phyloP scores from a whole-genome alignment of 176 grass and related monocot species.

The Ampelocalamus luodianensis region DNA sequence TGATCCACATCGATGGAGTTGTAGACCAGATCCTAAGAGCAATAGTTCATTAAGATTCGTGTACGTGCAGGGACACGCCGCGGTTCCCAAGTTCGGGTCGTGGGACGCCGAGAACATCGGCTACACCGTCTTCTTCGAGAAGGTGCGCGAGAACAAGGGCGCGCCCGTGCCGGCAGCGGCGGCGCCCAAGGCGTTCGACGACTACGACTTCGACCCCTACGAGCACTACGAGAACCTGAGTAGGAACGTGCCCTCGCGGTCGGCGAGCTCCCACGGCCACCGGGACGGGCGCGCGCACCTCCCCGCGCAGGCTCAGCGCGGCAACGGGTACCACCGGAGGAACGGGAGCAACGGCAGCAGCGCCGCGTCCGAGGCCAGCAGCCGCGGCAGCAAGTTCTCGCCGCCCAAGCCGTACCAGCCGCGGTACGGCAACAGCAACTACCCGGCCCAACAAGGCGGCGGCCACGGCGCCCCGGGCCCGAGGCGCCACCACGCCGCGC shows the following conservation, averaged over 20 bases:
- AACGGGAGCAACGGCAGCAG: slow-evolving; percentile 50
- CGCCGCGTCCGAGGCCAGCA: slow-evolving; percentile 45
- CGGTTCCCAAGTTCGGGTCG: slow-evolving; percentile 69
- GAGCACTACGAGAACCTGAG: slow-evolving; percentile 53
- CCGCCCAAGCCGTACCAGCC: slow-evolving; percentile 59
- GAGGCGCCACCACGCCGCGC: slow-evolving; percentile 11
- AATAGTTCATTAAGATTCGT: background rate
- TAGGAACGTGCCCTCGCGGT: slow-evolving; percentile 27
- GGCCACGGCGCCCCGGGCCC: background rate
- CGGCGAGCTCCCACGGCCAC: slow-evolving; percentile 28
- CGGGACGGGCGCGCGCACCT: background rate
- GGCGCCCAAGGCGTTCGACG: background rate
- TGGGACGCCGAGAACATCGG: slow-evolving; percentile 84
- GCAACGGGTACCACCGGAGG: slow-evolving; percentile 40
- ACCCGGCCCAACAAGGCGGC: background rate
- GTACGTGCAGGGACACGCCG: slow-evolving; percentile 44
- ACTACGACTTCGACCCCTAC: slow-evolving; percentile 54
- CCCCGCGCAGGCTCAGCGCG: background rate
- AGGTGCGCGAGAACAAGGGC: slow-evolving; percentile 68
- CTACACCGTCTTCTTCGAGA: slow-evolving; percentile 85
- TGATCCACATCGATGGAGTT: too few relatives aligned
- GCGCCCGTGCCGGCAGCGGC: slow-evolving; percentile 1
- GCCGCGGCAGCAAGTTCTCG: slow-evolving; percentile 61
- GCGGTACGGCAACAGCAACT: slow-evolving; percentile 23
- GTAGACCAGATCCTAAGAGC: too few relatives aligned